phyloP scores from a whole-genome alignment of 805 yeast genomes.

The Starmerella potacharoeniae region DNA sequence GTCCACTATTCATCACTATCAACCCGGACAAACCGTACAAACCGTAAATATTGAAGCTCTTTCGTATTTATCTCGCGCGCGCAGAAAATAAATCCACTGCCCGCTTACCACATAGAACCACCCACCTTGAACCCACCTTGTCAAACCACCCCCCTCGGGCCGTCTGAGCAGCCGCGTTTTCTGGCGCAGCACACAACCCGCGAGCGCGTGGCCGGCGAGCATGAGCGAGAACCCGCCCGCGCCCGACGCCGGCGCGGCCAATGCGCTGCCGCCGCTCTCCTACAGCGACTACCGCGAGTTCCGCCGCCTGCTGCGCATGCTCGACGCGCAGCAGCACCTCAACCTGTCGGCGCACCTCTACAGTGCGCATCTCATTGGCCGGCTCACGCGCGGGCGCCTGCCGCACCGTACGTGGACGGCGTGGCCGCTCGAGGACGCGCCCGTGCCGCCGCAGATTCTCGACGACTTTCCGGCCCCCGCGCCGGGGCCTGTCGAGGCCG shows the following conservation, averaged over 20 bases:
- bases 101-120: no score
- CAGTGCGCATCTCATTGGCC: constrained; percentile 39
- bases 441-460: constrained; percentile 18
- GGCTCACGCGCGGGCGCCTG: constrained; percentile 25
- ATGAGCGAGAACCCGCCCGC: not conserved
- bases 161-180: no score
- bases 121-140: no score
- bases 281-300: not conserved
- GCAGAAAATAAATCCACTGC: no score
- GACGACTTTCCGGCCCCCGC: constrained; percentile 9
- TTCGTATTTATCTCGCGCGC: no score
- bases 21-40: no score
- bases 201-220: not conserved
- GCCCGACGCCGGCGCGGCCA: not conserved
- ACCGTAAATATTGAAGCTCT: no score
- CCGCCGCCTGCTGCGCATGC: constrained; percentile 8
- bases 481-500: constrained; percentile 6
- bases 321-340: constrained; percentile 22
- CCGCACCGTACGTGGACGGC: constrained; percentile 38
- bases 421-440: constrained; percentile 45
- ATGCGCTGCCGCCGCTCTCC: not conserved
- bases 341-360: constrained; percentile 60
- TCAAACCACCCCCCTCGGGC: no score
- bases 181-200: no score
- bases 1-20: no score